Conservation (phyloP, 2,329 filamentous ascomycete genomes). For the Ascochyta lentis region DNA sequence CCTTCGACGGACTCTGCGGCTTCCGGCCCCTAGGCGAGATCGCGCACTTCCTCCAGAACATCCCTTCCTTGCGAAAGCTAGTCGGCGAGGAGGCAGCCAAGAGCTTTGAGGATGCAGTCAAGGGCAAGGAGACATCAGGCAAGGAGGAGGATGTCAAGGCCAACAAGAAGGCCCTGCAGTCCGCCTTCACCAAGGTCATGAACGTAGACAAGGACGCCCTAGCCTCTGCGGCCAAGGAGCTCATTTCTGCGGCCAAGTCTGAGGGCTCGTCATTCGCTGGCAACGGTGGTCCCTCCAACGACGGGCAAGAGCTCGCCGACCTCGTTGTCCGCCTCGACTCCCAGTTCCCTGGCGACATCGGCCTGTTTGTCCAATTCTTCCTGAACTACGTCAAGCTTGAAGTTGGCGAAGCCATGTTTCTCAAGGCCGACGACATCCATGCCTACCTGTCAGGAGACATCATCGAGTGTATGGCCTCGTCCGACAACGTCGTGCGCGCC, state of each 20-base stretch:
- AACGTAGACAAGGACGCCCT: constrained; percentile 72
- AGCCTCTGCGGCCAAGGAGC: constrained; percentile 67
- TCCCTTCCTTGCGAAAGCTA: constrained; percentile 59
- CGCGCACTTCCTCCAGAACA: constrained; percentile 76
- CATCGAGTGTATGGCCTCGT: constrained; percentile 98
- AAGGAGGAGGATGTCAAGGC: constrained; percentile 54
- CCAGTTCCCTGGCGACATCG: constrained; percentile 87
- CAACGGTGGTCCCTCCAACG: constrained; percentile 71
- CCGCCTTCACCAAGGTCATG: constrained; percentile 82
- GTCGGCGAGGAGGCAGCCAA: constrained; percentile 57
- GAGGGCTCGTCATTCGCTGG: constrained; percentile 77
- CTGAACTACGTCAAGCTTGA: constrained; percentile 91
- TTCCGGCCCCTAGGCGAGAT: constrained; percentile 91
- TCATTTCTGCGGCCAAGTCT: constrained; percentile 73
- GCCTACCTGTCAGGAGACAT: constrained; percentile 94
- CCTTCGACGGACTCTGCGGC: constrained; percentile 94
- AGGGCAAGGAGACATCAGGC: constrained; percentile 59
- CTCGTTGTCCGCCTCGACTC: constrained; percentile 78
- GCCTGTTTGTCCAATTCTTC: constrained; percentile 95
- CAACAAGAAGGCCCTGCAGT: constrained; percentile 81
- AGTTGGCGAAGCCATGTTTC: constrained; percentile 92
- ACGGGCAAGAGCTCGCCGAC: constrained; percentile 74
- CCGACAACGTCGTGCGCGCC: constrained; percentile 97
- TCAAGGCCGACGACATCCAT: constrained; percentile 96
- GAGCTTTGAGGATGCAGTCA: constrained; percentile 55